Conservation (phyloP, 176 grass and related monocot species). For the Secale cereale region DNA sequence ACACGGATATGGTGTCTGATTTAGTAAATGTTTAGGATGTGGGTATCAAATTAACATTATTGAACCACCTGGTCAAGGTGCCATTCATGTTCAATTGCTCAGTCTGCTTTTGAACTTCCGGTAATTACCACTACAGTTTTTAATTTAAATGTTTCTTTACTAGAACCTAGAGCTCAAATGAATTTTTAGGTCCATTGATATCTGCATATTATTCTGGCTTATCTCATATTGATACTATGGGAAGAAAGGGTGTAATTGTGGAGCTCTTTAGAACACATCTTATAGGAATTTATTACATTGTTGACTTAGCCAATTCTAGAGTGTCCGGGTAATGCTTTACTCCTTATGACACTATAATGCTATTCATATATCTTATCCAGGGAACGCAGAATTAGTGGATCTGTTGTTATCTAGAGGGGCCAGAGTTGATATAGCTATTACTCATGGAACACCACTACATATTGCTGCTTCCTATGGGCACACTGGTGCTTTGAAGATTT, state of each 20-base stretch:
- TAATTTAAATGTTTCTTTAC: not conserved
- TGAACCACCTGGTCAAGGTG: not conserved
- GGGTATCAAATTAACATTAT: not conserved
- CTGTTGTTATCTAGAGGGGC: slow-evolving; percentile 44
- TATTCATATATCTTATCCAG: not conserved
- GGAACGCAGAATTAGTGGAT: not conserved
- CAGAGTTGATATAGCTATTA: slow-evolving; percentile 21
- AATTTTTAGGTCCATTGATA: not conserved
- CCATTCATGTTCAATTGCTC: not conserved
- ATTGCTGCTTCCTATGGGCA: slow-evolving; percentile 32
- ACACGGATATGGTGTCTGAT: not conserved
- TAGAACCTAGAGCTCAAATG: not conserved
- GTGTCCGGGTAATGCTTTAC: not conserved
- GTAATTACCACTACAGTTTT: not conserved
- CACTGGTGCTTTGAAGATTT: slow-evolving; percentile 21
- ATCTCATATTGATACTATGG: not conserved
- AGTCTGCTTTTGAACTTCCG: not conserved
- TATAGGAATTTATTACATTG: not conserved
- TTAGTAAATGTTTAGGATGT: not conserved
- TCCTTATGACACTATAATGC: not conserved
- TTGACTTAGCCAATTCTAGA: not conserved
- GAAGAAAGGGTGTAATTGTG: not conserved
- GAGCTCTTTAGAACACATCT: not conserved
- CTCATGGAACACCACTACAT: slow-evolving; percentile 37
- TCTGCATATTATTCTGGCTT: not conserved